Percentiles rank a stretch among this genome's conserved stretches.
Conservation (phyloP, 1,284 basidiomycete species). For the Hortiboletus rubellus region DNA sequence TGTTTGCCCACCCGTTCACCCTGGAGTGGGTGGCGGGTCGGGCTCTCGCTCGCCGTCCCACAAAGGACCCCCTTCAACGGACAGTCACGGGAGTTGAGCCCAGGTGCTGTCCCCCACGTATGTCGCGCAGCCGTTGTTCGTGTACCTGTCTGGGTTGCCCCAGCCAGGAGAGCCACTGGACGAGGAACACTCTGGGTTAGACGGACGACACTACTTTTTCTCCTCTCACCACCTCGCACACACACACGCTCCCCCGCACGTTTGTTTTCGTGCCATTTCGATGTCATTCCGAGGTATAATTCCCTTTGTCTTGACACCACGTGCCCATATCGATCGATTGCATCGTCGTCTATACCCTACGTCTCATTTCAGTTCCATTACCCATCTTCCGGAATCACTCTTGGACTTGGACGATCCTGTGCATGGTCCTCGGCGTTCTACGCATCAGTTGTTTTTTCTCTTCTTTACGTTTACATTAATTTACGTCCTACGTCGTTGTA, state of each 20-base stretch:
- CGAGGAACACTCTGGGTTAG: constrained; percentile 1
- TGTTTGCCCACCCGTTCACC: constrained; percentile 27
- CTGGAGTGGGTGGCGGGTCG: constrained; percentile 19
- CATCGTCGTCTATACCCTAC: constrained; percentile 6
- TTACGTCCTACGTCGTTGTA: no score
- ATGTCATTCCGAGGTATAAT: background rate
- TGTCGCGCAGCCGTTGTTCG: no score
- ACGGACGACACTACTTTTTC: background rate
- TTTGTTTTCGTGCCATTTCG: background rate
- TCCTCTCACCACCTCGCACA: background rate
- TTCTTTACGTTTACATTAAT: no score
- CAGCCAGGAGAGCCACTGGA: constrained; percentile 21
- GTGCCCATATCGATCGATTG: background rate
- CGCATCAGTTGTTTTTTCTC: background rate
- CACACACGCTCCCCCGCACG: no score
- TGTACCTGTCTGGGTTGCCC: constrained; percentile 24
- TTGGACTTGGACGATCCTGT: constrained; percentile 7
- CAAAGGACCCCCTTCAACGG: no score
- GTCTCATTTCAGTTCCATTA: background rate
- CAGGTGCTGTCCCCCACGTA: no score
- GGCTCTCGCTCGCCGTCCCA: constrained; percentile 32
- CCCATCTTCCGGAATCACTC: background rate
- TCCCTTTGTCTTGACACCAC: background rate
- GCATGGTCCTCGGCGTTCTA: background rate
- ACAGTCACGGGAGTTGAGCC: no score